Evolutionary conservation across 768 basidiomycete species (phyloP).

Genomic region (Lyophyllum semitale): DNA sequence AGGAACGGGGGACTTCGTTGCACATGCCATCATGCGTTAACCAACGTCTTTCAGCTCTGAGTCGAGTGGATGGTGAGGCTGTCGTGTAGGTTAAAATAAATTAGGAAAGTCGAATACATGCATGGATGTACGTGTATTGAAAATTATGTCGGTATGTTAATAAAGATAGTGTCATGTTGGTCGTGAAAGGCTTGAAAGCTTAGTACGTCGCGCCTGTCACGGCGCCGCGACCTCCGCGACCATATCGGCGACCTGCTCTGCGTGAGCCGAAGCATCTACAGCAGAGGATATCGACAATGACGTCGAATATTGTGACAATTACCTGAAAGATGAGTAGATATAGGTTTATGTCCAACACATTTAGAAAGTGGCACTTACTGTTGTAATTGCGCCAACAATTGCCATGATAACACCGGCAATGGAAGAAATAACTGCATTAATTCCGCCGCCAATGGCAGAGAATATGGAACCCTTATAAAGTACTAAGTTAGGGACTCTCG

Average conservation of each 20-base stretch:
- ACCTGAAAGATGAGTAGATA: slow-evolving; percentile 38
- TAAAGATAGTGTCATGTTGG: slow-evolving; percentile 31
- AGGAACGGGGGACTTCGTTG: too few relatives aligned
- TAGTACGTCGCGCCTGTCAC: slow-evolving; percentile 1
- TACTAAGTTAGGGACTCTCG: background rate
- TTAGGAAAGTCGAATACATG: background rate
- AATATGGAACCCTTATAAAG: slow-evolving; percentile 56
- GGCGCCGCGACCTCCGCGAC: slow-evolving; percentile 18
- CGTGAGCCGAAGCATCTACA: slow-evolving; percentile 49
- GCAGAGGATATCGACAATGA: slow-evolving; percentile 57
- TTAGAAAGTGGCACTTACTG: slow-evolving; percentile 38
- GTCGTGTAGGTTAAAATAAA: background rate
- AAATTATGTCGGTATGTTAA: slow-evolving; percentile 41
- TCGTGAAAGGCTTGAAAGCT: background rate
- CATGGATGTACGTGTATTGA: background rate
- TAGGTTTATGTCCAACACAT: background rate
- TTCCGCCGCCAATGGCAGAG: slow-evolving; percentile 64
- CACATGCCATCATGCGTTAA: too few relatives aligned
- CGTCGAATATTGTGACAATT: slow-evolving; percentile 64
- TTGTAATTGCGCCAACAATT: slow-evolving; percentile 59
- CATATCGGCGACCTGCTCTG: slow-evolving; percentile 22
- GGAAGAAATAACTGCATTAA: slow-evolving; percentile 60
- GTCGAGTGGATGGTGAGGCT: too few relatives aligned
- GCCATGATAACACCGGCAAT: slow-evolving; percentile 62
- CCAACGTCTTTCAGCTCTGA: too few relatives aligned